These are phyloP conservation scores for Candida tetrigidarum DNA, from an alignment of 1,139 yeast genomes.

Conservation along the genomic window DNA sequence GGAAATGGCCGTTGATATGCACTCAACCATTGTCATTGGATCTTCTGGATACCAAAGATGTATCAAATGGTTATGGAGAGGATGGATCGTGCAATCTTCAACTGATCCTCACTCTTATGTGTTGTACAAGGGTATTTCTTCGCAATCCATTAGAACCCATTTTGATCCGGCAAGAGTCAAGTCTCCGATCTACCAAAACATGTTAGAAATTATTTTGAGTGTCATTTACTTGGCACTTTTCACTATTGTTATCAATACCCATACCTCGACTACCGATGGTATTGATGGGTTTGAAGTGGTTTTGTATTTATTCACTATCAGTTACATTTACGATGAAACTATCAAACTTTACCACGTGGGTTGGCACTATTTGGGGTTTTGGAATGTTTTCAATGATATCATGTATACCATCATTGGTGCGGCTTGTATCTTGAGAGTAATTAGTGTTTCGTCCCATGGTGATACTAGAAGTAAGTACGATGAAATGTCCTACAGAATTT, in stretches of 20 bases:
- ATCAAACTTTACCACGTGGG: conserved; percentile 81
- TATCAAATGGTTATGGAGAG: conserved; percentile 90
- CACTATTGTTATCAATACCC: conserved; percentile 65
- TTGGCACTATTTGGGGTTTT: conserved; percentile 68
- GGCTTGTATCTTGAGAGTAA: conserved; percentile 60
- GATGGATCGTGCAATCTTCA: conserved; percentile 86
- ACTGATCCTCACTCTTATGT: conserved; percentile 71
- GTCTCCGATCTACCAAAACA: conserved; percentile 83
- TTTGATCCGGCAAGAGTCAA: conserved; percentile 83
- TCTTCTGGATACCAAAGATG: conserved; percentile 86
- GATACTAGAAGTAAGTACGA: conserved; percentile 49
- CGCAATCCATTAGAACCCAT: conserved; percentile 62
- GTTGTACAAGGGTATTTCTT: conserved; percentile 61
- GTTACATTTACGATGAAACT: conserved; percentile 68
- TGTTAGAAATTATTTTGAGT: conserved; percentile 69
- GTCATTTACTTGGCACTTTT: conserved; percentile 64
- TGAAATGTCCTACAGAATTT: conserved; percentile 67
- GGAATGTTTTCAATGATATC: conserved; percentile 78
- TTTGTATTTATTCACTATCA: conserved; percentile 69
- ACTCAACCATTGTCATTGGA: conserved; percentile 75
- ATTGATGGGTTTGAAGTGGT: conserved; percentile 52
- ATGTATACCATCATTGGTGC: conserved; percentile 60
- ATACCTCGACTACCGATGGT: conserved; percentile 33
- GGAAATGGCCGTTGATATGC: conserved; percentile 87
- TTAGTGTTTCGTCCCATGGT: conserved; percentile 44